Base-by-base conservation (phyloP, 2,329 filamentous ascomycete species). In the Exophiala phaeomuriformis region DNA sequence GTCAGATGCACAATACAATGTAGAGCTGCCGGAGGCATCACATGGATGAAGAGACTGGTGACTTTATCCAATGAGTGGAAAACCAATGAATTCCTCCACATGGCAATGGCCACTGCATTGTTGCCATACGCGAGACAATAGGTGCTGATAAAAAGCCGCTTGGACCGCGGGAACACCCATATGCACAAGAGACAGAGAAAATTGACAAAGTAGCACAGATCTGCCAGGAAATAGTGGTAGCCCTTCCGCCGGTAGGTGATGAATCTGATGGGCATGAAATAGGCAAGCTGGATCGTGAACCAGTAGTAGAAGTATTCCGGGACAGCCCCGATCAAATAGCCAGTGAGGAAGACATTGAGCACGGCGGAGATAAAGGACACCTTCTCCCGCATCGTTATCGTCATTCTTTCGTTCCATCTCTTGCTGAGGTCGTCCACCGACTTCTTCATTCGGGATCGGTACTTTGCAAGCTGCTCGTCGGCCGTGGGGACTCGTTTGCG, bases 51-150 rank as follows among this genome's bases (percentile, higher is more conserved):
- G n/a, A 98, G 78, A 68, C 83, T 85, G 8, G 90, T 94, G 57
- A 97, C 90, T 72, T 98, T 98, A 77, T 98, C 93, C 71, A 98
- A 84, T 67, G 89, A 95, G 75, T 98, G 93, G 70, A 98, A 98
- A 44, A 98, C 93, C 66, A 98, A 81, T 32, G 90, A 96, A 69
- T 98, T 98, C 60, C 93, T 84, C 93, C 93, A 98, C 90, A 98
- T 93, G 67, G 93, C 90, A 68, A 98, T 97, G 8, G 93, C 93
- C 44, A 96, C 84, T 19, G 93, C 93, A 67, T 98, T 98, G 72
- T 98, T 98, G 59, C 93, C 93, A 66, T 88, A 94, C 6, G 90
- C 88, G 33, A 98, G 77, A 65, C 93, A 97, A 70, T 90, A 98
- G 0, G 88, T 85, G 61, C 89, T 84, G 60, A 94, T 93, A 69